phyloP scores from a whole-genome alignment of 2,329 filamentous ascomycete genomes.

The Aspergillus fructus region DNA sequence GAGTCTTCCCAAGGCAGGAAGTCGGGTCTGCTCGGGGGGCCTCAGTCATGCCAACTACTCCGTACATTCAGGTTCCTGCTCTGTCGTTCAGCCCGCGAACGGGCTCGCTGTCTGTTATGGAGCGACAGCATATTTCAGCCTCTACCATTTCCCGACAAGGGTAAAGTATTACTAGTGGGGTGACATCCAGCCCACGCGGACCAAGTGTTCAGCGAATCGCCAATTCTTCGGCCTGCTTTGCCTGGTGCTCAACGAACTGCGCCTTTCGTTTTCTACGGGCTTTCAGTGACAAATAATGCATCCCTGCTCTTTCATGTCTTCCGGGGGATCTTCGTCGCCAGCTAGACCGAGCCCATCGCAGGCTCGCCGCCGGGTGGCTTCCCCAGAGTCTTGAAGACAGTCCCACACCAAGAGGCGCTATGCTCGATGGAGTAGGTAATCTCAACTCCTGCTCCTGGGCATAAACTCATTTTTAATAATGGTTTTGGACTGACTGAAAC shows the following conservation, averaged over 20 bases:
- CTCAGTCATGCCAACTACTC: slow-evolving; percentile 2
- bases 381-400: slow-evolving; percentile 3
- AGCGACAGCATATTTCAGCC: not conserved
- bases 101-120: not conserved
- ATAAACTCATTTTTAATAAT: not conserved
- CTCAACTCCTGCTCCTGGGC: not conserved
- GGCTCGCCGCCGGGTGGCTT: not conserved
- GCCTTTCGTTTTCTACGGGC: not conserved
- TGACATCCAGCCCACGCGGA: not conserved
- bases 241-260: not conserved
- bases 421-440: not conserved
- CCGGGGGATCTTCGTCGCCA: slow-evolving; percentile 14
- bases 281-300: not conserved
- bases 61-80: not conserved
- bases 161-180: not conserved
- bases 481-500: not conserved
- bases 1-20: not conserved
- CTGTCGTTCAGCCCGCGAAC: not conserved
- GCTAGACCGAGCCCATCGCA: no score
- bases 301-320: not conserved
- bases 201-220: not conserved
- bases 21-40: slow-evolving; percentile 17
- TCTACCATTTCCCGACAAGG: not conserved
- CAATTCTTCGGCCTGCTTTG: not conserved
- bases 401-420: slow-evolving; percentile 4